Evolutionary conservation across 345 rosid genomes (phyloP), one percentile per base, ranked within the genome.

Genomic region (Abelmoschus esculentus): DNA sequence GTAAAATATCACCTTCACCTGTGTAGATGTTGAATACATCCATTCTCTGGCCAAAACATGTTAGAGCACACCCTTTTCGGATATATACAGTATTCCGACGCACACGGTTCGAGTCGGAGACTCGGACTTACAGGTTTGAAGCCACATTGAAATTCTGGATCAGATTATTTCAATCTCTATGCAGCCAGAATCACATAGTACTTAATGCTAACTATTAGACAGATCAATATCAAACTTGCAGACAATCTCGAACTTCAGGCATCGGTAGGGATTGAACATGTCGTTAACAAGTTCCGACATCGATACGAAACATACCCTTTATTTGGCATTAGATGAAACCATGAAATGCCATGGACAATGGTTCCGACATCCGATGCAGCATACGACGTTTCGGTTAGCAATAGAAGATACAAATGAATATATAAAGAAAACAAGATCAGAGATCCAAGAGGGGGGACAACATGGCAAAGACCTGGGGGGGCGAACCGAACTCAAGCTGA

Each of bases 371-470:
- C 26, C 26, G 26, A 22, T 22, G 26, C 26, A 22, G 53, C 32
- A 50, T 32, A 70, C 76, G 61, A 44, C 66, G 61, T 14, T 58
- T 69, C 59, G 57, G 67, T 3, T 63, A 57, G 67, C 2, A 61
- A 14, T 10, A 26, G 49, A 46, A 67, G 26, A 44, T 63, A 28
- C 29, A 69, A 57, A 36, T 52, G 72, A n/a, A 55, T 47, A 69
- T 57, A 36, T 29, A 22, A 22, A 22, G 26, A 66, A 26, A 61
- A 61, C 42, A 72, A 49, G 44, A 57, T 22, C 31, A 69, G 14
- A 70, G 57, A 74, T 64, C 71, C 38, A 72, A 72, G 46, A 52
- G 47, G 61, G 65, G 61, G n/a, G 64, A 56, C 64, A 72, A 17
- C 76, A 76, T 44, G 72, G 26, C 26, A 22, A 22, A 22, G 26